Conservation (phyloP, 768 basidiomycete species). For the Termitomyces sp. region DNA sequence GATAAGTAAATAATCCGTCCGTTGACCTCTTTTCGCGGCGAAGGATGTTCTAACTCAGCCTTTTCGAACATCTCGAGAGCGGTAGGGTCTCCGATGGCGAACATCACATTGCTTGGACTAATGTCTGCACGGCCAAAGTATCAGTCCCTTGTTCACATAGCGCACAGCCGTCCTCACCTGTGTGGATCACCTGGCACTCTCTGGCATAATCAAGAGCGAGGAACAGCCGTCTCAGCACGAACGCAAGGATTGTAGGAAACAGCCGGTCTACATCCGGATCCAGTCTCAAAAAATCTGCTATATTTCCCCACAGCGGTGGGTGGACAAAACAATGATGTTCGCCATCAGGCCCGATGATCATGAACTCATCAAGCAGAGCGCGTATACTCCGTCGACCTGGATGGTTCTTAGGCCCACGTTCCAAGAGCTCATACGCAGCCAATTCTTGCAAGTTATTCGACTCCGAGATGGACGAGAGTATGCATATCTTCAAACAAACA, state of each 20-base stretch:
- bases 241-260: neutral
- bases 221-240: conserved; percentile 4
- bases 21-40: neutral
- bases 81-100: neutral
- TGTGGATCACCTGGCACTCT: conserved; percentile 14
- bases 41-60: neutral
- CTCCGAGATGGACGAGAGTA: neutral
- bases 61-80: conserved; percentile 9
- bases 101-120: conserved; percentile 9
- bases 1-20: conserved; percentile 12
- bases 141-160: neutral
- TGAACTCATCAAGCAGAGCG: neutral
- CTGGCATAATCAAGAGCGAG: conserved; percentile 10
- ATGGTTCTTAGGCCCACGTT: neutral
- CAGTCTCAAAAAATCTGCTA: neutral
- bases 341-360: neutral
- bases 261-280: neutral
- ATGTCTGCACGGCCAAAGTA: conserved; percentile 8
- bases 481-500: conserved; percentile 12
- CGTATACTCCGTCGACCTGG: neutral
- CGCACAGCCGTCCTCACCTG: conserved; percentile 2
- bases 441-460: neutral
- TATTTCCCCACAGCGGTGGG: neutral
- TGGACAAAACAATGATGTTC: neutral
- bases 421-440: neutral